A percentile compares a stretch with the other conserved stretches of the same genome.
Evolutionary conservation across 2,329 filamentous ascomycete species (phyloP).

Genomic region (Penicillium sclerotigenum): DNA sequence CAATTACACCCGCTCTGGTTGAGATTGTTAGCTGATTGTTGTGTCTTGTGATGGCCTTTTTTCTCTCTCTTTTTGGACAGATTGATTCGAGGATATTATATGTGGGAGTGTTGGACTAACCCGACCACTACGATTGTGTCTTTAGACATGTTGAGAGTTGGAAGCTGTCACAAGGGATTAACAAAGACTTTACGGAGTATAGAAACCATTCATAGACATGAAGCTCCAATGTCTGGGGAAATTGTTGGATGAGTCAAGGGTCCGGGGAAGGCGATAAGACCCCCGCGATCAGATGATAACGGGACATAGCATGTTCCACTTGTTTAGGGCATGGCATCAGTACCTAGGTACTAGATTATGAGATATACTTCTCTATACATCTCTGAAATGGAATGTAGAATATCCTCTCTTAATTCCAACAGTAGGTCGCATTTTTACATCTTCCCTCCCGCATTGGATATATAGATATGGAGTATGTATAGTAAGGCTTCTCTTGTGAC

Average conservation of each 20-base stretch:
- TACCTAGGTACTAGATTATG: neutral
- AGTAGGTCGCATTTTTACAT: neutral
- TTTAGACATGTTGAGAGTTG: slow-evolving; percentile 19
- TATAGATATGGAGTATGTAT: neutral
- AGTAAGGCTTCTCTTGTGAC: neutral
- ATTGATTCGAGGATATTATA: neutral
- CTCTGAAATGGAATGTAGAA: neutral
- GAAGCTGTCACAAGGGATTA: neutral
- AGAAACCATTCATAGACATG: too few relatives aligned
- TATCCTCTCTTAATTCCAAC: neutral
- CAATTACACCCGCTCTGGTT: slow-evolving; percentile 41
- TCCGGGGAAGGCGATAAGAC: slow-evolving; percentile 12
- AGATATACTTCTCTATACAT: neutral
- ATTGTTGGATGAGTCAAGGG: neutral
- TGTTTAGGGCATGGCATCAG: neutral
- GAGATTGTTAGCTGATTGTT: slow-evolving; percentile 1
- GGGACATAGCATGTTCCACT: neutral
- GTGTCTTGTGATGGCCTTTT: neutral
- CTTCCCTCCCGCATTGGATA: neutral
- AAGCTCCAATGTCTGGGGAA: neutral
- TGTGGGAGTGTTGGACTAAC: slow-evolving; percentile 18
- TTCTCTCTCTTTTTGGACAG: neutral
- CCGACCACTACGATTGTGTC: slow-evolving; percentile 41
- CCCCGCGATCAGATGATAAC: slow-evolving; percentile 19
- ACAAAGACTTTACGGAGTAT: neutral